Conservation (phyloP, 352 stramenopile genomes). For the Phytophthora sp. region DNA sequence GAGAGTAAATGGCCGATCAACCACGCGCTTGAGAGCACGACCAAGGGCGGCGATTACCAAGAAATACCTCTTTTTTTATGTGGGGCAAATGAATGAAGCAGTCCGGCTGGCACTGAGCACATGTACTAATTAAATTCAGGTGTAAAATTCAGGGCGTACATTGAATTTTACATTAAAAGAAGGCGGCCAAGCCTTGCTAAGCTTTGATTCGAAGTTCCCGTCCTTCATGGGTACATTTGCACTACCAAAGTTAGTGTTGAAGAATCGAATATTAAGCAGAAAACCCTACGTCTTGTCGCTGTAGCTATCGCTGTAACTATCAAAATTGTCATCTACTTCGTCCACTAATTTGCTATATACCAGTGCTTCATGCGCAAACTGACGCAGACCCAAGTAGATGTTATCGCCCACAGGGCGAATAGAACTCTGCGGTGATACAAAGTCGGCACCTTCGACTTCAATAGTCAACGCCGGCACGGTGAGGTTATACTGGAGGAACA, state of each 20-base stretch:
- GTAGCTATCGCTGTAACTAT: constrained; percentile 15
- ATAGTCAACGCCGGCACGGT: constrained; percentile 72
- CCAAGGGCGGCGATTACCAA: background rate
- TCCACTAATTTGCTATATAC: constrained; percentile 54
- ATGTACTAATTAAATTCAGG: too few species aligned
- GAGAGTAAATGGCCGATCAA: constrained; percentile 9
- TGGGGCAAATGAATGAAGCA: constrained; percentile 5
- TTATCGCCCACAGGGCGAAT: constrained; percentile 64
- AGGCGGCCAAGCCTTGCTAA: constrained; percentile 1
- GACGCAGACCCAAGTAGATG: constrained; percentile 61
- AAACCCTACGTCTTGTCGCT: constrained; percentile 6
- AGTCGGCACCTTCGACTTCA: constrained; percentile 73
- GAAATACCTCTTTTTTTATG: constrained; percentile 13
- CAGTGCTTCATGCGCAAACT: constrained; percentile 61
- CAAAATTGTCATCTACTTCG: constrained; percentile 16
- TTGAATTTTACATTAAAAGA: background rate
- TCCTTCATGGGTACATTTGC: constrained; percentile 18
- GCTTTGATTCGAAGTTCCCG: constrained; percentile 7
- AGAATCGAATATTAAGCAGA: too few species aligned
- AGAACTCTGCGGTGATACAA: constrained; percentile 61
- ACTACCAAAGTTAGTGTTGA: background rate
- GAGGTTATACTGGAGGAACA: constrained; percentile 66
- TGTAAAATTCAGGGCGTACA: too few species aligned
- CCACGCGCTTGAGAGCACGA: constrained; percentile 6
- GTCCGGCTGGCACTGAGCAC: background rate